These are phyloP conservation scores for Trichoderma aggressivum DNA, from an alignment of 2,329 filamentous ascomycete species.

Conservation along the genomic window DNA sequence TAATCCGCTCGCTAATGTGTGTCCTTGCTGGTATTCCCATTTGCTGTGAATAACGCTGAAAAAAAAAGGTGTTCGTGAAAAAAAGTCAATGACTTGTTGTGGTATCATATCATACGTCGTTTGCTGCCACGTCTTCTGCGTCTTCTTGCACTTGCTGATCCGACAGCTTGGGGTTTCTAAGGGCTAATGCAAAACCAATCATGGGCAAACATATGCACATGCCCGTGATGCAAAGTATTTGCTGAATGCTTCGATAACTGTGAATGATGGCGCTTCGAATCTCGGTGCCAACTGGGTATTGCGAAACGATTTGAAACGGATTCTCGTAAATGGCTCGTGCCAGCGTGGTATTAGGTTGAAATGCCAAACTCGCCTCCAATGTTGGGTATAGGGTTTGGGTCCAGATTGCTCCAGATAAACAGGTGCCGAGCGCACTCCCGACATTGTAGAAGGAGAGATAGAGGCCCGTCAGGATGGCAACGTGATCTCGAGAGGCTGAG, in stretches of 20 bases:
- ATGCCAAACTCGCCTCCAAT: constrained; percentile 33
- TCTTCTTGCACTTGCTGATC: constrained; percentile 31
- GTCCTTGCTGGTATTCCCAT: not conserved
- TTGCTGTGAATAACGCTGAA: not conserved
- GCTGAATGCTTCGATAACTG: constrained; percentile 45
- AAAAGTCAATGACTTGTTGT: not conserved
- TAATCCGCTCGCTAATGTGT: not conserved
- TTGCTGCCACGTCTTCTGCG: constrained; percentile 7
- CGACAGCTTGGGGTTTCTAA: constrained; percentile 45
- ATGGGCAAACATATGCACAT: constrained; percentile 46
- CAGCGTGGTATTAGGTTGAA: constrained; percentile 34
- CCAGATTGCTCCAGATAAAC: constrained; percentile 41
- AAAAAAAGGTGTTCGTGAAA: not conserved
- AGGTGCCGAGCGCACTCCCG: constrained; percentile 41
- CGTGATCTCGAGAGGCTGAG: constrained; percentile 36
- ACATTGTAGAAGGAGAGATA: constrained; percentile 43
- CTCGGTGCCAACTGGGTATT: constrained; percentile 42
- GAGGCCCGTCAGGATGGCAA: constrained; percentile 38
- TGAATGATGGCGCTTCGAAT: constrained; percentile 43
- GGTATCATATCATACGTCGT: constrained; percentile 8
- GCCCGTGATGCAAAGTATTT: constrained; percentile 43
- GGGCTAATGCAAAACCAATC: constrained; percentile 41
- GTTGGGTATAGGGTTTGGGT: constrained; percentile 37
- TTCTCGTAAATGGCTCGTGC: constrained; percentile 37
- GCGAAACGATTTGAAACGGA: constrained; percentile 33